A percentile compares a stretch with the other conserved stretches of the same genome.
phyloP scores from a whole-genome alignment of 1,284 basidiomycete genomes.

The Cryptococcus sp. region DNA sequence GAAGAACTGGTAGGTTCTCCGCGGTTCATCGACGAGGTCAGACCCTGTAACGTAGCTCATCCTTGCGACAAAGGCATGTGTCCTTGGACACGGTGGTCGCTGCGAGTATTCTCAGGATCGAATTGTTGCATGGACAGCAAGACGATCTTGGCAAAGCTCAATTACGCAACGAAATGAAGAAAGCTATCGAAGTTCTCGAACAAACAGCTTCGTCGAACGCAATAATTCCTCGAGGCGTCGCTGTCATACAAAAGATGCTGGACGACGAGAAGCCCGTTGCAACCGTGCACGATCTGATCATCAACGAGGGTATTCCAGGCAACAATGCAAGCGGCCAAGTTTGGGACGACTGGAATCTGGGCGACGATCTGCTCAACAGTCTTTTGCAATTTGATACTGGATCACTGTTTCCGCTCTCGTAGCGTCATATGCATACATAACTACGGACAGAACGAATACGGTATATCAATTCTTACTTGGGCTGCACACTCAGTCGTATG shows the following conservation, averaged over 20 bases:
- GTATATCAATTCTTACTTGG: too few relatives aligned
- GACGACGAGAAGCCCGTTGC: slow-evolving; percentile 9
- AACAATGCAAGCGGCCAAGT: not conserved
- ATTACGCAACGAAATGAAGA: slow-evolving; percentile 10
- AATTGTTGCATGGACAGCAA: slow-evolving; percentile 30
- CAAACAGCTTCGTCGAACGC: slow-evolving; percentile 9
- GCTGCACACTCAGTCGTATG: too few relatives aligned
- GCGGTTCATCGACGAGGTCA: not conserved
- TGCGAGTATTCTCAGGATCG: slow-evolving; percentile 30
- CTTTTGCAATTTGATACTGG: not conserved
- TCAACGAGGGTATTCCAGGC: not conserved
- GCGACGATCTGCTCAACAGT: slow-evolving; percentile 4
- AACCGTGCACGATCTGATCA: not conserved
- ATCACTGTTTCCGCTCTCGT: too few relatives aligned
- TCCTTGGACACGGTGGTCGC: slow-evolving; percentile 32
- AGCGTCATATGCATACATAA: too few relatives aligned
- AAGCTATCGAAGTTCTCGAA: slow-evolving; percentile 10
- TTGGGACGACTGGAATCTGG: not conserved
- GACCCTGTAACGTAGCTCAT: too few relatives aligned
- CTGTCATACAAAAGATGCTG: slow-evolving; percentile 21
- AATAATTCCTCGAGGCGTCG: slow-evolving; percentile 16
- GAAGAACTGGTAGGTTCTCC: slow-evolving; percentile 25
- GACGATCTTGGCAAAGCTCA: not conserved
- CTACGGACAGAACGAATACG: too few relatives aligned
- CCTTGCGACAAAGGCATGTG: slow-evolving; percentile 14